A percentile compares a stretch with the other conserved stretches of the same genome.
Conservation (phyloP, 108 stramenopile genomes). For the Skeletonema costatum region DNA sequence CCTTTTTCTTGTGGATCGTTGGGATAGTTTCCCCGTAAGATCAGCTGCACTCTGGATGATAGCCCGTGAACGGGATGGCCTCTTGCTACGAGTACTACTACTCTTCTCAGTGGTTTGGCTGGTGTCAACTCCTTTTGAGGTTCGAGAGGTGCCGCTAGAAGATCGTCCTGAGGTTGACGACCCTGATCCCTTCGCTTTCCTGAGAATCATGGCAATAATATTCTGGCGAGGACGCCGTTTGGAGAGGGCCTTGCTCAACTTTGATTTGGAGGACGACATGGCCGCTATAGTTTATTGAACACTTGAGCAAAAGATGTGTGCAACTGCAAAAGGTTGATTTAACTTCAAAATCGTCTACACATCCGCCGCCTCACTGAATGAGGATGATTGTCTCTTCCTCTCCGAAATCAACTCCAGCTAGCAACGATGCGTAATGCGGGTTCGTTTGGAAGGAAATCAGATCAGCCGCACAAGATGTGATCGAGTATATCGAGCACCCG, state of each 20-base stretch:
- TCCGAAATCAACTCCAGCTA: too few species aligned
- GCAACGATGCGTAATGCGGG: too few species aligned
- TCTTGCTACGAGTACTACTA: not conserved
- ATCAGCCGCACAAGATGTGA: too few species aligned
- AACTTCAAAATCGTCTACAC: not conserved
- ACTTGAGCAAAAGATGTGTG: not conserved
- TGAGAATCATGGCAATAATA: slow-evolving; percentile 37
- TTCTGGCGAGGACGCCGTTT: slow-evolving; percentile 49
- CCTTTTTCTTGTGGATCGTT: not conserved
- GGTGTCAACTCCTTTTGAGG: not conserved
- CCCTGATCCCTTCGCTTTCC: slow-evolving; percentile 10
- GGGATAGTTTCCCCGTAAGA: not conserved
- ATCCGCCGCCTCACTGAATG: not conserved
- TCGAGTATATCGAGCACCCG: too few species aligned
- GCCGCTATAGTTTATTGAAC: not conserved
- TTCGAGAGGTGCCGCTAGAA: not conserved
- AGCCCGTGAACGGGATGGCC: not conserved
- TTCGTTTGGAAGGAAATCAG: too few species aligned
- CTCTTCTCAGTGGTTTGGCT: not conserved
- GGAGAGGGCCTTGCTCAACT: slow-evolving; percentile 10
- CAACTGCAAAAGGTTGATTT: not conserved
- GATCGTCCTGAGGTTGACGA: not conserved
- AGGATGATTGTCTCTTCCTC: not conserved
- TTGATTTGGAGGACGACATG: not conserved
- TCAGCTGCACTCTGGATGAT: not conserved